Base-by-base conservation (phyloP, 2,329 filamentous ascomycete genomes). In the Colletotrichum godetiae region DNA sequence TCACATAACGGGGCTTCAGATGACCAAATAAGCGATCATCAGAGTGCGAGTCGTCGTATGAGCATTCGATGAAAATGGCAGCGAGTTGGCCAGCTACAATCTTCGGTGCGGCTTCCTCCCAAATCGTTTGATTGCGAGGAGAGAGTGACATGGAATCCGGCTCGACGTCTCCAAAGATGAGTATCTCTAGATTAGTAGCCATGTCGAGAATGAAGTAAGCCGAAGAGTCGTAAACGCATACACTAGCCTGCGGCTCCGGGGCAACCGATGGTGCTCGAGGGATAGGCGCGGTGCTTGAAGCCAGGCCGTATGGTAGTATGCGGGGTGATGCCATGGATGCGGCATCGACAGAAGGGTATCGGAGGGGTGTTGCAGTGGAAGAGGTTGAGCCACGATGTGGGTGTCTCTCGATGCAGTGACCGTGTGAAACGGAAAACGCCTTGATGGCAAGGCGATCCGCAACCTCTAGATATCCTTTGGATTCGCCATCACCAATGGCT, bases 111-210 rank as follows among this genome's bases (percentile, higher is more conserved):
- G 96, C 96, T 78, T 97, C 94, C 76, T 91, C 89, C 97, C 97
- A 99, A 15, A 99, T 91, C 15, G 87, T 86, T n/a, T 88, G 84
- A 76, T 97, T 98, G 29, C 95, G 91, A 1, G 96, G 95, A 1
- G 90, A 92, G 2, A 96, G 83, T 0, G 95, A 97, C 31, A 98
- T 84, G 10, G 91, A 92, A 82, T 99, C 97, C 0, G 97, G 95
- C 80, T 99, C 97, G 49, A 98, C 94, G 76, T 99, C 97, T 22
- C 97, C 97, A 80, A 98, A 98, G 61, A 99, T 94, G 73, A 99
- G 89, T 3, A 98, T 90, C 82, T 99, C 96, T 37, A 89, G 89
- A 1, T 90, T 89, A 0, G 91, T 93, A 0, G 84, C 80, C 42
- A 92, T 86, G 73, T 97, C 93, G 49, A 94, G 93, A 76, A 99